Base-by-base conservation (phyloP, 441 rosid genomes). In the Raphanus hybrid region DNA sequence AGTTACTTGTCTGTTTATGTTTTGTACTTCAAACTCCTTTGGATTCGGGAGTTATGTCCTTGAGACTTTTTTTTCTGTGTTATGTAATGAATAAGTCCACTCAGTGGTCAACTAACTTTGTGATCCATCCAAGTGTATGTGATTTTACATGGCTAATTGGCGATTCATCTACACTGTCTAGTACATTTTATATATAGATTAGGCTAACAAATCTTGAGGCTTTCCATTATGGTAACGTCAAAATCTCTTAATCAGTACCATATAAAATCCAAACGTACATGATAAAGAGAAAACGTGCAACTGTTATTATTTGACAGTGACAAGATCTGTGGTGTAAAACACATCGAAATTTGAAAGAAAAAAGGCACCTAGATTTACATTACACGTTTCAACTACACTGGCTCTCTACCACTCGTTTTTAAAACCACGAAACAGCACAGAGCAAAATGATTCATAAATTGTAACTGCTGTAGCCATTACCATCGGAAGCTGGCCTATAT, bases 401-500 rank as follows among this genome's bases (percentile, higher is more conserved):
- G 64, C 77, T 61, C 81, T 67, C 52, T 61, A 67, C 14, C 8
- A 45, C 66, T 62, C 29, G 34, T 27, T 73, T 58, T 50, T 70
- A 18, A 16, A 71, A 77, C 67, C 15, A 27, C 39, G 7, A 63
- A 74, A 45, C 15, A 41, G 20, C 32, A 69, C 39, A 62, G 23
- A 62, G 58, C 58, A 15, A 48, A 45, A 64, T 3, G 23, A 41
- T 27, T 71, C 60, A 76, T 61, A 71, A 35, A 62, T 61, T 80
- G 14, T 65, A 71, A 67, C 34, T 71, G 61, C 3, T 76, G 71
- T 62, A 76, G 41, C 80, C 83, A 80, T 84, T 82, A 52, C 72
- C 48, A 77, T 80, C 84, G 48, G 92, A 87, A 58, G 89, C 79
- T 29, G 82, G 80, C 52, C 91, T 87, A 64, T 87, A 85, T 14